Evolutionary conservation across 495 filamentous ascomycete species (phyloP), one percentile per base, ranked within the genome.

Genomic region (Penicillium desertorum): DNA sequence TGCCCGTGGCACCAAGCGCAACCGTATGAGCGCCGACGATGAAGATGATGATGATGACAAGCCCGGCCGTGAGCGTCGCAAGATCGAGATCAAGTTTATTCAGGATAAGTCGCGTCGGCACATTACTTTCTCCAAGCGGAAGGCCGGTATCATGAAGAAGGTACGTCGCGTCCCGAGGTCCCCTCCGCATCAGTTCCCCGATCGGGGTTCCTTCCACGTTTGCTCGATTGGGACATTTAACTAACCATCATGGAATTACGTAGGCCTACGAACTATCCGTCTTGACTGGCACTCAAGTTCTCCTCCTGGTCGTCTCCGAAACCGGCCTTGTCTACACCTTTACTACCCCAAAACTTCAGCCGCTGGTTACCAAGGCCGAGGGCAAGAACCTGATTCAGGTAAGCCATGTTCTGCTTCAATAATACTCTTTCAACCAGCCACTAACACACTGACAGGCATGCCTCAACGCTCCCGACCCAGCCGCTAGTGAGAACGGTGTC

Each of bases 131-230:
- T 98, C 95, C 62, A 99, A 99, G 87, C 92, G 94, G 74, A 99
- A 99, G 83, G 94, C 94, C 57, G 94, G 94, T 67, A 99, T 99
- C 78, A 99, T 99, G 94, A 99, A 99, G 85, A 99, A 99, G 92
- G 94, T 97, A 73, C 60, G 53, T 67, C 71, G 73, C 69, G 64
- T 70, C 49, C 57, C 54, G 56, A 54, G 44, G 46, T 45, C 45
- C 47, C 45, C 47, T 48, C 46, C 51, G 27, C 42, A 41, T 55
- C 62, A 65, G 20, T 51, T 46, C 23, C 54, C 52, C 52, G 34
- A 19, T 41, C 52, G 9, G 25, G 41, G 36, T 37, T 20, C 20
- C 47, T 32, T 30, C 45, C 52, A 60, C 30, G 47, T 25, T 20
- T 43, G 10, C 16, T 52, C 8, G 23, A 39, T 17, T 39, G n/a